These are phyloP conservation scores for Ustilago curta DNA, from an alignment of 1,284 basidiomycete genomes.

Conservation along the genomic window DNA sequence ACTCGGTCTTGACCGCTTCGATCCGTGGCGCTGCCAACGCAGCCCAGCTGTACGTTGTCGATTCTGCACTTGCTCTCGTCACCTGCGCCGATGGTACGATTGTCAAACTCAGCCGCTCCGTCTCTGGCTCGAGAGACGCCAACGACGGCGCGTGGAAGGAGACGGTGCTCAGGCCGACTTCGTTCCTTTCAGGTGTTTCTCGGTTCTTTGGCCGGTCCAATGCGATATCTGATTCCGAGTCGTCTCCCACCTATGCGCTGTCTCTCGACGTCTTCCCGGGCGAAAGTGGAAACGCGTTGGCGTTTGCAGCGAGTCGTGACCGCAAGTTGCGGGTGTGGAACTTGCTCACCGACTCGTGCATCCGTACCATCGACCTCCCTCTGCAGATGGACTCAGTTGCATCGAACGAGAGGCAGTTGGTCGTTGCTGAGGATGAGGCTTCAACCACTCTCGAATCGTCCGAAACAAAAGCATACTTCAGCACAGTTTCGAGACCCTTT, in stretches of 20 bases:
- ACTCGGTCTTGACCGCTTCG: conserved; percentile 31
- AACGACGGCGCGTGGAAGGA: conserved; percentile 57
- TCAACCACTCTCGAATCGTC: conserved; percentile 1
- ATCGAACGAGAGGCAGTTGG: conserved; percentile 32
- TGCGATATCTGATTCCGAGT: conserved; percentile 35
- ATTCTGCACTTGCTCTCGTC: conserved; percentile 55
- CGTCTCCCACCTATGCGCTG: conserved; percentile 51
- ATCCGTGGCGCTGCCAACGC: conserved; percentile 34
- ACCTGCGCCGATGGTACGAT: conserved; percentile 62
- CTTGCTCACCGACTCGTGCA: conserved; percentile 59
- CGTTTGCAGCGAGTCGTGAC: conserved; percentile 60
- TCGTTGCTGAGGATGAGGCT: conserved; percentile 30
- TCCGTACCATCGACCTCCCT: conserved; percentile 61
- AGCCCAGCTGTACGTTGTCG: conserved; percentile 49
- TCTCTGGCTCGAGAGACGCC: conserved; percentile 16
- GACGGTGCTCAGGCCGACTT: conserved; percentile 50
- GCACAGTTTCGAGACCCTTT: conserved; percentile 40
- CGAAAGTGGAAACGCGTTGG: conserved; percentile 47
- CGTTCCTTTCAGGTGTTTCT: conserved; percentile 62
- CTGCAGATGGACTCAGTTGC: conserved; percentile 30
- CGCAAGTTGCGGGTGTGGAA: conserved; percentile 67
- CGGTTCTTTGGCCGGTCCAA: conserved; percentile 56
- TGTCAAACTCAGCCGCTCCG: conserved; percentile 55
- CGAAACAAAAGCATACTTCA: conserved; percentile 43
- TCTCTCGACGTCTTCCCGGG: conserved; percentile 51